A percentile compares a stretch with the other conserved stretches of the same genome.
Conservation (phyloP, 768 basidiomycete genomes). For the Boletus fagicola region DNA sequence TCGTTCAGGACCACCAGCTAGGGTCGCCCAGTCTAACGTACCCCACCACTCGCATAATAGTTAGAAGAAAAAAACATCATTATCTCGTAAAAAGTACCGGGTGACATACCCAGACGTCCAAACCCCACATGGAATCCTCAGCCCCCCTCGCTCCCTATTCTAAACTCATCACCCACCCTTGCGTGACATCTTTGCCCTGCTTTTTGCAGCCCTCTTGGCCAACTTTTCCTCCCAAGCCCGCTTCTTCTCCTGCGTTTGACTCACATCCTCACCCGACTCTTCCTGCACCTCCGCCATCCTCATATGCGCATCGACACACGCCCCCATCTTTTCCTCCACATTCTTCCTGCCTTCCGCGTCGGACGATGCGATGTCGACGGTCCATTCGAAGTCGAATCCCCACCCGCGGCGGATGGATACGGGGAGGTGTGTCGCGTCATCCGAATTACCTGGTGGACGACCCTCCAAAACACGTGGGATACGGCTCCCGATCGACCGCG, state of each 20-base stretch:
- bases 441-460: not conserved
- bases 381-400: conserved; percentile 87
- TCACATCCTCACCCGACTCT: conserved; percentile 54
- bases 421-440: not conserved
- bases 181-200: conserved; percentile 28
- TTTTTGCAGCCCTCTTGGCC: conserved; percentile 37
- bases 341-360: conserved; percentile 16
- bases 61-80: not conserved
- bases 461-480: not conserved
- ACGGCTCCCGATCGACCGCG: conserved; percentile 18
- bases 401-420: conserved; percentile 55
- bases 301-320: conserved; percentile 59
- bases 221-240: conserved; percentile 41
- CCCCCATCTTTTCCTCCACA: conserved; percentile 69
- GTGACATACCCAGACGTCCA: conserved; percentile 12
- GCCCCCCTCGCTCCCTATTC: not conserved
- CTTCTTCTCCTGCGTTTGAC: conserved; percentile 73
- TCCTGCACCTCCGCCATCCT: conserved; percentile 46
- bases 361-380: conserved; percentile 18
- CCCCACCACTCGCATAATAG: not conserved
- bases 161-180: conserved; percentile 16
- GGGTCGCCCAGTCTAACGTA: not conserved
- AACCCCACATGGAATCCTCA: not conserved
- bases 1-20: not conserved
- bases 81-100: conserved; percentile 3